A percentile compares a stretch with the other conserved stretches of the same genome.
phyloP scores from a whole-genome alignment of 208 protist genomes.

The Trypanosoma vivax region DNA sequence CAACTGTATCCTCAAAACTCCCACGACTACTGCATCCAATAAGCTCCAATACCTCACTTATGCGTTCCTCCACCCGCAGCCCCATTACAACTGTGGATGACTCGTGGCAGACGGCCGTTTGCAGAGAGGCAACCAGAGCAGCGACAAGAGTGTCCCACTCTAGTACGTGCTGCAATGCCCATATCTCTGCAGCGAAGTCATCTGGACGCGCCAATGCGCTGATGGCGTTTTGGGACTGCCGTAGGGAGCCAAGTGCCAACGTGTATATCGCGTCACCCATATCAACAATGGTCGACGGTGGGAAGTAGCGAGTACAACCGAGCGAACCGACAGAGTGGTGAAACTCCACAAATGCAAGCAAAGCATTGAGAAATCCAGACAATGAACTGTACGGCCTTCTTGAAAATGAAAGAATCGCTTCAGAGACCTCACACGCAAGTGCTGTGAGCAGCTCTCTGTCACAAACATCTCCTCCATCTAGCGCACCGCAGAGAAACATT shows the following conservation, averaged over 20 bases:
- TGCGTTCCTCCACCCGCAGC: background rate
- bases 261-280: slow-evolving; percentile 21
- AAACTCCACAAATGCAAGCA: slow-evolving; percentile 56
- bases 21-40: slow-evolving; percentile 11
- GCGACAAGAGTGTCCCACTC: slow-evolving; percentile 50
- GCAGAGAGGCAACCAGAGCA: slow-evolving; percentile 16
- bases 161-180: slow-evolving; percentile 28
- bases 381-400: slow-evolving; percentile 36
- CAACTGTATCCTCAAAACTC: background rate
- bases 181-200: slow-evolving; percentile 12
- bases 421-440: slow-evolving; percentile 22
- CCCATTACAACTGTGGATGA: background rate
- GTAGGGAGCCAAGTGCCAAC: slow-evolving; percentile 16
- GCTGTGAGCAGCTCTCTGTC: slow-evolving; percentile 19
- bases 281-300: slow-evolving; percentile 3
- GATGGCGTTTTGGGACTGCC: slow-evolving; percentile 4
- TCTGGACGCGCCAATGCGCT: slow-evolving; percentile 13
- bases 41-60: slow-evolving; percentile 24
- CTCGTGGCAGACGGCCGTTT: slow-evolving; percentile 18
- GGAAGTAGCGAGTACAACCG: slow-evolving; percentile 19
- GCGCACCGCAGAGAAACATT: slow-evolving; percentile 62
- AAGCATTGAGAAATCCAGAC: slow-evolving; percentile 23
- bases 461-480: slow-evolving; percentile 17
- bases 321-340: slow-evolving; percentile 42
- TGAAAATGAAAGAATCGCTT: slow-evolving; percentile 34